These are phyloP conservation scores for Colletotrichum sp. DNA, from an alignment of 2,329 filamentous ascomycete genomes.

Conservation along the genomic window DNA sequence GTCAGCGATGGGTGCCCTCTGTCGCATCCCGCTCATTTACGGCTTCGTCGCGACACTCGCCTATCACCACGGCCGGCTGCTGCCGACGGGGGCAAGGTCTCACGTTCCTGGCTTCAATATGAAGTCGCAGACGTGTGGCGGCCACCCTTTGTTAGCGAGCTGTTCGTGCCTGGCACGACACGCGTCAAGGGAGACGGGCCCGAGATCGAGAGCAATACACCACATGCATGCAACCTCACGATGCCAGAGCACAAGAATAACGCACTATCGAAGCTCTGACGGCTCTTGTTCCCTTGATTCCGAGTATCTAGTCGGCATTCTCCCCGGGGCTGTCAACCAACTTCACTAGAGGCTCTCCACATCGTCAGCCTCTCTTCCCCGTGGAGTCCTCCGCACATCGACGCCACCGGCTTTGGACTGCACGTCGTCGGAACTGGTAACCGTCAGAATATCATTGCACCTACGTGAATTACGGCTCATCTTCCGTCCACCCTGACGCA, in stretches of 20 bases:
- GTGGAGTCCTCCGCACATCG: background rate
- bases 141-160: background rate
- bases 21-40: constrained; percentile 6
- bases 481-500: background rate
- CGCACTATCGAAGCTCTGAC: background rate
- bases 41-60: background rate
- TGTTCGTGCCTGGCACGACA: background rate
- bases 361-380: background rate
- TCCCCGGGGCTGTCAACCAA: background rate
- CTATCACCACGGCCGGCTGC: background rate
- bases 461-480: background rate
- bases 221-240: constrained; percentile 4
- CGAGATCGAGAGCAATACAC: constrained; percentile 1
- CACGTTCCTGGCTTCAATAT: background rate
- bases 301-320: constrained; percentile 4
- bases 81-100: background rate
- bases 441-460: background rate
- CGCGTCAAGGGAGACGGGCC: constrained; percentile 1
- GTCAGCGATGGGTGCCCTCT: background rate
- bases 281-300: constrained; percentile 15
- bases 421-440: background rate
- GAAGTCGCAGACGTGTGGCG: background rate
- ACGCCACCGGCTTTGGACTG: background rate
- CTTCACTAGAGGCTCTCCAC: background rate
- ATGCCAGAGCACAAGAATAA: background rate